These are phyloP conservation scores for Lachnellula arida DNA, from an alignment of 2,329 filamentous ascomycete species.

Conservation along the genomic window DNA sequence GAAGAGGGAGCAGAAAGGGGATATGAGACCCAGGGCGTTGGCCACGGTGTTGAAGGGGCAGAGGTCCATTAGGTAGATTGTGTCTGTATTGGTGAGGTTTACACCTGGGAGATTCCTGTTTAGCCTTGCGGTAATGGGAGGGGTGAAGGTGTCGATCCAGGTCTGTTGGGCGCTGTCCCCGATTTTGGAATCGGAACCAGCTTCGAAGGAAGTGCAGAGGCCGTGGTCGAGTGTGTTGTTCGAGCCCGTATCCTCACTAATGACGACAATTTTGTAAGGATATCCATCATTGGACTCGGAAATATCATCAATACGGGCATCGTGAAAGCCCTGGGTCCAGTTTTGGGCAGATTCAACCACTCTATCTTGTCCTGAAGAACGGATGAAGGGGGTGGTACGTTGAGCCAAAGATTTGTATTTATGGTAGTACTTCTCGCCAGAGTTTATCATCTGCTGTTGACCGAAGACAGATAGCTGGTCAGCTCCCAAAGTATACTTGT, in stretches of 20 bases:
- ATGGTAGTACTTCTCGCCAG: conserved; percentile 69
- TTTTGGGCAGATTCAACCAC: conserved; percentile 71
- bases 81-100: conserved; percentile 57
- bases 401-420: conserved; percentile 63
- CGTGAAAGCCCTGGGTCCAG: conserved; percentile 71
- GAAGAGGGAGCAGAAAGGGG: conserved; percentile 74
- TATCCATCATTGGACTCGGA: conserved; percentile 39
- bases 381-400: conserved; percentile 60
- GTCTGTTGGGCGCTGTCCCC: conserved; percentile 46
- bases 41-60: conserved; percentile 83
- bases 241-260: conserved; percentile 59
- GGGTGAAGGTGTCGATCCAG: conserved; percentile 62
- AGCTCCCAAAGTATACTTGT: conserved; percentile 64
- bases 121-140: conserved; percentile 62
- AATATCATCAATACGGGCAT: conserved; percentile 36
- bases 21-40: conserved; percentile 49
- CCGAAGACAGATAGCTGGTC: conserved; percentile 68
- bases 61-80: conserved; percentile 77
- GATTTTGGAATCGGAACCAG: conserved; percentile 45
- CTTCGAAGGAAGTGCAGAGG: conserved; percentile 66
- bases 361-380: conserved; percentile 64
- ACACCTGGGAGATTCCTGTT: conserved; percentile 65
- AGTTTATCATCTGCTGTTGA: conserved; percentile 65
- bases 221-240: conserved; percentile 84
- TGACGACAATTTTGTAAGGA: conserved; percentile 54